These are phyloP conservation scores for Scleromitrula shiraiana DNA, from an alignment of 2,329 filamentous ascomycete genomes.

Conservation along the genomic window DNA sequence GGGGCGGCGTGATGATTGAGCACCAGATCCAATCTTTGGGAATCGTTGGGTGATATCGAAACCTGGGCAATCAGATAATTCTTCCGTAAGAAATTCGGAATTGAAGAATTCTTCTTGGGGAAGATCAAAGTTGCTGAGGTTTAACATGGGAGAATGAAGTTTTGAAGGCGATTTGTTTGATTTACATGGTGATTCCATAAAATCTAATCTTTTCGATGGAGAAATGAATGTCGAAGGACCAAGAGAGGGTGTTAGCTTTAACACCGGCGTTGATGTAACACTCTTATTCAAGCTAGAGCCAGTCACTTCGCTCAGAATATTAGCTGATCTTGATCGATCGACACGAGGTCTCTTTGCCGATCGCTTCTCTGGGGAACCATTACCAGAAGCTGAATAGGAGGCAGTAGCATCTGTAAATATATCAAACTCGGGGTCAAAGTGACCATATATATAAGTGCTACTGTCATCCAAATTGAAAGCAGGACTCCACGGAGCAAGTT, in stretches of 20 bases:
- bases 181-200: constrained; percentile 46
- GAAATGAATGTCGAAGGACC: constrained; percentile 38
- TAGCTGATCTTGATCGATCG: constrained; percentile 55
- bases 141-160: constrained; percentile 17
- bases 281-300: constrained; percentile 41
- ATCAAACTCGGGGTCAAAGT: constrained; percentile 48
- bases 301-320: constrained; percentile 50
- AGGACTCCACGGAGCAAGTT: constrained; percentile 55
- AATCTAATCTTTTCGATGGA: constrained; percentile 43
- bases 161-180: constrained; percentile 28
- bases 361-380: constrained; percentile 60
- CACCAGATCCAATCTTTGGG: constrained; percentile 60
- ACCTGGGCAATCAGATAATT: constrained; percentile 48
- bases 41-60: constrained; percentile 71
- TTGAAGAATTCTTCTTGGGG: constrained; percentile 45
- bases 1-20: constrained; percentile 16
- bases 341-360: constrained; percentile 50
- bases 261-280: constrained; percentile 41
- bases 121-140: constrained; percentile 20
- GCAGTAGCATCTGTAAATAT: constrained; percentile 43
- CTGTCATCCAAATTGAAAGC: constrained; percentile 59
- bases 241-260: constrained; percentile 38
- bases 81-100: constrained; percentile 49
- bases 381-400: constrained; percentile 38
- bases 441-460: constrained; percentile 41